phyloP scores from a whole-genome alignment of 2,329 filamentous ascomycete genomes.

The Nemania serpens region DNA sequence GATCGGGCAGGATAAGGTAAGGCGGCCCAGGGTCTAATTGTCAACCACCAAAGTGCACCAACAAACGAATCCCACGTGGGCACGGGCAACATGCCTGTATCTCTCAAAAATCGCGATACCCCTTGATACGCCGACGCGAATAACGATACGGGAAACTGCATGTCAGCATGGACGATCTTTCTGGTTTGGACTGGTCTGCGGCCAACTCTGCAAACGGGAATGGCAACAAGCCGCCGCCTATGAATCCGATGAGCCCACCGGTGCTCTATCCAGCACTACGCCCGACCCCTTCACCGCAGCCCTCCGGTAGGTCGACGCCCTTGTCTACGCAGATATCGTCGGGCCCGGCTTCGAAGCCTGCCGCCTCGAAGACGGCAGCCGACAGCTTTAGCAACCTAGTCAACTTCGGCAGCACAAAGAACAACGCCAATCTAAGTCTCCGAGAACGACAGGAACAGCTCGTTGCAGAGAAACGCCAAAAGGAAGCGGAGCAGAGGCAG shows the following conservation, averaged over 20 bases:
- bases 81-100: conserved; percentile 18
- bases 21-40: not conserved
- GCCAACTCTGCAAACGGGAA: conserved; percentile 33
- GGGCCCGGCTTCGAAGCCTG: conserved; percentile 48
- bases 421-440: conserved; percentile 72
- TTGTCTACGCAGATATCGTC: conserved; percentile 56
- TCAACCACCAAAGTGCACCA: conserved; percentile 1
- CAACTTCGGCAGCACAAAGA: conserved; percentile 64
- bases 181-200: conserved; percentile 42
- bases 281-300: conserved; percentile 60
- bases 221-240: conserved; percentile 34
- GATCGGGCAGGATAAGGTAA: conserved; percentile 3
- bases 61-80: conserved; percentile 14
- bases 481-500: conserved; percentile 74
- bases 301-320: conserved; percentile 62
- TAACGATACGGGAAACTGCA: conserved; percentile 31
- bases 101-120: conserved; percentile 28
- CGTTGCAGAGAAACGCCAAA: conserved; percentile 67
- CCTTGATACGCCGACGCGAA: conserved; percentile 39
- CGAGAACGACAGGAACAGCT: conserved; percentile 76
- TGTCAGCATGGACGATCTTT: conserved; percentile 43
- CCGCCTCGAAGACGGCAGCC: conserved; percentile 56
- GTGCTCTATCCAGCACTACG: conserved; percentile 50
- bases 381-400: conserved; percentile 83
- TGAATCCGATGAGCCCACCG: conserved; percentile 38